Percentiles rank a stretch among this genome's conserved stretches.
Conservation (phyloP, 768 basidiomycete genomes). For the Hydnomerulius pinastri region DNA sequence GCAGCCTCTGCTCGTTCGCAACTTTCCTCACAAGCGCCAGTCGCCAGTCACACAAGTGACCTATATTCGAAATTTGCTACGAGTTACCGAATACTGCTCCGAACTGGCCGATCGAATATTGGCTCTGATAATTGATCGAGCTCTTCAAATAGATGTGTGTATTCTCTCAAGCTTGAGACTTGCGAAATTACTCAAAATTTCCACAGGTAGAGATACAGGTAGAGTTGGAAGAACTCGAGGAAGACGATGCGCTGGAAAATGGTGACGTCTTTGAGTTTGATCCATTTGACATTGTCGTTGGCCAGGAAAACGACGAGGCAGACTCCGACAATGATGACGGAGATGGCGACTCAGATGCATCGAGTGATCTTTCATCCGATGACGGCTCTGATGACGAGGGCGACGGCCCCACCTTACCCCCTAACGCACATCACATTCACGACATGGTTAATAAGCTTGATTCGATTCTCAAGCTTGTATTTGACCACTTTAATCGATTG, state of each 20-base stretch:
- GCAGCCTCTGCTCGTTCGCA: constrained; percentile 76
- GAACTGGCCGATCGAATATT: constrained; percentile 84
- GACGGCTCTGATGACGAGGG: constrained; percentile 53
- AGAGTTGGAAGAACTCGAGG: constrained; percentile 91
- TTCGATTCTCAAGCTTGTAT: constrained; percentile 78
- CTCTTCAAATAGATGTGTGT: constrained; percentile 93
- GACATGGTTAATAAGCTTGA: constrained; percentile 94
- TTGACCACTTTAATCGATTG: constrained; percentile 76
- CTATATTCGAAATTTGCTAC: constrained; percentile 88
- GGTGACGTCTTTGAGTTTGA: constrained; percentile 72
- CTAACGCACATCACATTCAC: constrained; percentile 67
- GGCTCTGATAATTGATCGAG: constrained; percentile 87
- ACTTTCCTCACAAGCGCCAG: constrained; percentile 95
- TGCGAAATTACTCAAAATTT: background rate
- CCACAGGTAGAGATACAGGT: constrained; percentile 92
- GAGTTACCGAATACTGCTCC: constrained; percentile 83
- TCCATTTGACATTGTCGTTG: constrained; percentile 81
- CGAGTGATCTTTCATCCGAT: constrained; percentile 80
- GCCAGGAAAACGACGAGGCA: constrained; percentile 68
- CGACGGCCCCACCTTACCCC: constrained; percentile 35
- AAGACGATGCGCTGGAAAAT: constrained; percentile 53
- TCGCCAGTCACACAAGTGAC: constrained; percentile 76
- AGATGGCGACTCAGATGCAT: constrained; percentile 48
- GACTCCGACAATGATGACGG: constrained; percentile 58
- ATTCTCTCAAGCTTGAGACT: background rate